These are phyloP conservation scores for Colletotrichum aenigma DNA, from an alignment of 2,329 filamentous ascomycete species.

Conservation along the genomic window DNA sequence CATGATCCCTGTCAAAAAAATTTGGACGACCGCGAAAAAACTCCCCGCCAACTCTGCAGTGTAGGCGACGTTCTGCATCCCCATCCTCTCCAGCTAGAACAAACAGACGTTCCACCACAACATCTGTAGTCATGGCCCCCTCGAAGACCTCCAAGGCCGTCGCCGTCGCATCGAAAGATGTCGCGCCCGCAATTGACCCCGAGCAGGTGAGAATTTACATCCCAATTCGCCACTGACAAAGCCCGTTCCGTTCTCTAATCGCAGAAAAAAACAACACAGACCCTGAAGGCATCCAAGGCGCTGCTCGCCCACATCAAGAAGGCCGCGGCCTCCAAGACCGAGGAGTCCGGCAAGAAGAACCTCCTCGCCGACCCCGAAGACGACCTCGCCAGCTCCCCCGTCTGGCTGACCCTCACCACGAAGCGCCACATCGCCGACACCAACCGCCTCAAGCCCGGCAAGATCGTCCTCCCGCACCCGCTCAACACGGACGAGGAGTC, in stretches of 20 bases:
- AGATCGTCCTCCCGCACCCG: slow-evolving; percentile 79
- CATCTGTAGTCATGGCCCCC: slow-evolving; percentile 38
- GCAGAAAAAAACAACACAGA: slow-evolving; percentile 40
- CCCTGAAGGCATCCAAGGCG: slow-evolving; percentile 66
- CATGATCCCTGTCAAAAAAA: slow-evolving; percentile 20
- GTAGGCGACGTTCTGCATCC: background rate
- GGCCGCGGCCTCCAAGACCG: slow-evolving; percentile 45
- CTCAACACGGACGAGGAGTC: slow-evolving; percentile 70
- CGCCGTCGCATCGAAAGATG: slow-evolving; percentile 29
- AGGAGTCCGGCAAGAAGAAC: slow-evolving; percentile 54
- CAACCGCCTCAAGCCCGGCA: slow-evolving; percentile 80
- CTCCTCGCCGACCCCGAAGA: slow-evolving; percentile 54
- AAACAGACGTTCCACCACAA: background rate
- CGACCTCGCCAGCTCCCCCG: slow-evolving; percentile 51
- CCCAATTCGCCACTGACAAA: background rate
- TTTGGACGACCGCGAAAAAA: slow-evolving; percentile 20
- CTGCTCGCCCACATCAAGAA: slow-evolving; percentile 67
- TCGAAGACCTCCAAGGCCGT: slow-evolving; percentile 48
- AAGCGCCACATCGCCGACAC: slow-evolving; percentile 74
- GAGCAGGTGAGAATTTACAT: slow-evolving; percentile 39
- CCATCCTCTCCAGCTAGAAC: background rate
- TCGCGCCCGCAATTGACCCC: slow-evolving; percentile 39
- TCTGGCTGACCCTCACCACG: slow-evolving; percentile 68
- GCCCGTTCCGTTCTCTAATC: background rate
- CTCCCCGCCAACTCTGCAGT: slow-evolving; percentile 11